Evolutionary conservation across 2,329 filamentous ascomycete species (phyloP), one percentile per base, ranked within the genome.

Genomic region (Canariomyces notabilis): DNA sequence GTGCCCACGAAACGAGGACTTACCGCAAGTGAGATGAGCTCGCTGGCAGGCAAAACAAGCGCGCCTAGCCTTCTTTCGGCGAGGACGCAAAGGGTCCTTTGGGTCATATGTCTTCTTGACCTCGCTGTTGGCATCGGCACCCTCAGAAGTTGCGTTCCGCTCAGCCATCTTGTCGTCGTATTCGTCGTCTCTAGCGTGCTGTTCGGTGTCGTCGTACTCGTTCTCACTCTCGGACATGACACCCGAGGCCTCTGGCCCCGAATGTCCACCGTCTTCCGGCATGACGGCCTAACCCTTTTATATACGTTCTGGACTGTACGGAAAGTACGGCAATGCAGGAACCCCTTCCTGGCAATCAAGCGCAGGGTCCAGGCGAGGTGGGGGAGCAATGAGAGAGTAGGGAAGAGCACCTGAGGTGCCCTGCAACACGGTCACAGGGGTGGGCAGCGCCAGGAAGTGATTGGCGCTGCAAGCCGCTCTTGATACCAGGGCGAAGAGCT

Each of bases 11-110:
- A 12, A 11, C 12, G 36, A 51, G 50, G 54, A 82, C 90, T 79
- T 86, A 97, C 93, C 91, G 74, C 93, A 98, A 55, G 93, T 98
- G 65, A 98, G 74, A 77, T 98, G 93, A 53, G 93, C 93, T 68
- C 91, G 79, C 71, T 98, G 93, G 69, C 93, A 98, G 54, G 93
- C 91, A 78, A 86, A 95, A 68, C 93, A 98, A 48, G 93, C 93
- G 66, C 93, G 79, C 58, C 91, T 81, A 31, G 93, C 93, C 77
- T 98, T 98, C 75, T 97, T 98, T 61, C 93, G 81, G 58, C 90
- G 78, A 15, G 93, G 91, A 50, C 93, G 82, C 61, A 85, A 76
- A 46, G 91, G 90, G 65, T 98, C 93, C 68, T 97, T 97, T 46
- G 89, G 81, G 70, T 87, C 77, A 64, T 82, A 76, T 68, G 83